Evolutionary conservation across 2,329 filamentous ascomycete genomes (phyloP).

Genomic region (Cladosporium sp.): DNA sequence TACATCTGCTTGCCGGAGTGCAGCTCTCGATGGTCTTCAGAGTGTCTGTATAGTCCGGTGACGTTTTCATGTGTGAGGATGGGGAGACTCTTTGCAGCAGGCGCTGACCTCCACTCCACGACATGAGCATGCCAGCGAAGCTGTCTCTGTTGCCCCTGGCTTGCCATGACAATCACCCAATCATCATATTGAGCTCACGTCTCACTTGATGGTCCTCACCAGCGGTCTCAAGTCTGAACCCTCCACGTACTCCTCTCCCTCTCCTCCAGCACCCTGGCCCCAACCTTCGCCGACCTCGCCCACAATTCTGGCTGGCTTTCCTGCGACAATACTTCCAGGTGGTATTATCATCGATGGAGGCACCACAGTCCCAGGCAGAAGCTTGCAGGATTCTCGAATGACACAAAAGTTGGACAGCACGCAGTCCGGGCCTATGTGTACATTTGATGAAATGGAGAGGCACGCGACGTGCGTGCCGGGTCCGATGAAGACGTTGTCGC

Average conservation of each 20-base stretch:
- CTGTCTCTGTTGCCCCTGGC: background rate
- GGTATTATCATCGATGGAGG: slow-evolving; percentile 89
- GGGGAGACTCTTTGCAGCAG: background rate
- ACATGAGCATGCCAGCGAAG: background rate
- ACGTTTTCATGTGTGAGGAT: background rate
- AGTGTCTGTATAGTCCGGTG: background rate
- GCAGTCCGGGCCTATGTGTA: slow-evolving; percentile 77
- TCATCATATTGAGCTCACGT: background rate
- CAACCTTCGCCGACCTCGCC: slow-evolving; percentile 76
- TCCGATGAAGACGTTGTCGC: slow-evolving; percentile 89
- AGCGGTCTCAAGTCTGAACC: slow-evolving; percentile 53
- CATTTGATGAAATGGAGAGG: slow-evolving; percentile 79
- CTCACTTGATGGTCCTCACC: slow-evolving; percentile 49
- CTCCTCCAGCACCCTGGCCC: slow-evolving; percentile 47
- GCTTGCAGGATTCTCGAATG: slow-evolving; percentile 88
- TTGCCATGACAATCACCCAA: background rate
- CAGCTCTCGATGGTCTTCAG: background rate
- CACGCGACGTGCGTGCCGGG: slow-evolving; percentile 73
- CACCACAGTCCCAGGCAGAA: slow-evolving; percentile 81
- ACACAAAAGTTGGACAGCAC: slow-evolving; percentile 85
- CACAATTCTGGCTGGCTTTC: slow-evolving; percentile 74
- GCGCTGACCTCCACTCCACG: background rate
- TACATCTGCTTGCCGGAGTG: background rate
- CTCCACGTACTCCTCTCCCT: slow-evolving; percentile 52
- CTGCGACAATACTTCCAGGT: slow-evolving; percentile 88